Evolutionary conservation across 768 basidiomycete species (phyloP), one percentile per base, ranked within the genome.

Genomic region (Pleurotus tuber-regium): DNA sequence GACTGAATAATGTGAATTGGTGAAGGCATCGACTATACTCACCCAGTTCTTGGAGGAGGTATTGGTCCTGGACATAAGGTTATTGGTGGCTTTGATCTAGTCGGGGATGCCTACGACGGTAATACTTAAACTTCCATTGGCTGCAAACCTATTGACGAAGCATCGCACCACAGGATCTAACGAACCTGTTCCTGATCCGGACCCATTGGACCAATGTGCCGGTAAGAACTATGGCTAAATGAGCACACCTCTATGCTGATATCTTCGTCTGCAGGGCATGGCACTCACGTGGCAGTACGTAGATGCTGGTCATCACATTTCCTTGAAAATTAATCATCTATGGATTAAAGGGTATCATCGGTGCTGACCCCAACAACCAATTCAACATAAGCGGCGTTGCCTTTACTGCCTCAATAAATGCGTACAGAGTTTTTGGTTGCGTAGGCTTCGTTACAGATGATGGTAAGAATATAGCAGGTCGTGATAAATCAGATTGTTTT

Each of bases 341-440:
- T 48, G 12, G 23, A 6, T 18, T 24, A 6, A 52, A 72, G 65
- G 86, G 83, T 10, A 85, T 86, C 59, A 76, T 86, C 49, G 85
- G 80, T 11, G 81, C 82, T 14, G 67, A 82, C 54, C 78, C 80
- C 1, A 76, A 68, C 40, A 88, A 87, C 59, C 60, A 63, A 29
- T 85, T 79, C 70, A 82, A 82, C 65, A 79, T 88, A 59, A 81
- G 79, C 42, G 88, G 88, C 50, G 86, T 86, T 33, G 86, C 87
- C 2, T 85, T 77, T 52, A 72, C 75, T 1, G 81, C 85, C 0
- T 75, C 75, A 2, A 64, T 87, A 30, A 75, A 68, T 3, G 61
- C 75, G 4, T 84, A 83, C 67, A 65, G 83, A 44, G 70, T 87
- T 7, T 87, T 86, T 59, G 80, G 82, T 2, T 89, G 88, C 61